These are phyloP conservation scores for Aspergillus conjunctus DNA, from an alignment of 495 filamentous ascomycete species.

Conservation along the genomic window DNA sequence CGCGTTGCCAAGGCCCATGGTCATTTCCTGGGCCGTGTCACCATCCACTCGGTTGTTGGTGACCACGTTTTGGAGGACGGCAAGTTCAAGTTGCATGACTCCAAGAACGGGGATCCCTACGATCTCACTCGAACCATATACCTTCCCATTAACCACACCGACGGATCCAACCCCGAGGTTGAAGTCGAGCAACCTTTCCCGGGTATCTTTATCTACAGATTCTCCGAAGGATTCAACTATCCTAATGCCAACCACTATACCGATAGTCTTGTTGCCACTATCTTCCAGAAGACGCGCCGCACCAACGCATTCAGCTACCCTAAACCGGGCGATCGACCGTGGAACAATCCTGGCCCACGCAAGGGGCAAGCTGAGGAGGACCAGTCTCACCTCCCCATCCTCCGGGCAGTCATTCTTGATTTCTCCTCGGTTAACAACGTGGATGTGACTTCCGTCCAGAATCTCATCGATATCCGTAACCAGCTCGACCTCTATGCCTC, in stretches of 20 bases:
- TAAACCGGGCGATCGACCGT: conserved; percentile 81
- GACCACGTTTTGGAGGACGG: conserved; percentile 71
- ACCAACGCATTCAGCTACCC: conserved; percentile 67
- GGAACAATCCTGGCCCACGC: conserved; percentile 90
- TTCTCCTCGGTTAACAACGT: conserved; percentile 96
- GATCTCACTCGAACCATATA: conserved; percentile 68
- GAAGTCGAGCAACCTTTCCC: conserved; percentile 80
- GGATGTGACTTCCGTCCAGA: conserved; percentile 91
- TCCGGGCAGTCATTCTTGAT: conserved; percentile 93
- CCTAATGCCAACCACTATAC: conserved; percentile 92
- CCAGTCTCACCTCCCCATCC: conserved; percentile 64
- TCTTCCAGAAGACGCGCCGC: conserved; percentile 75
- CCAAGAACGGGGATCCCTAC: conserved; percentile 26
- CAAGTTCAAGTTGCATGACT: conserved; percentile 58
- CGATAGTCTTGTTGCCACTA: conserved; percentile 71
- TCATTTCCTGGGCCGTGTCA: conserved; percentile 84
- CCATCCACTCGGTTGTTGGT: conserved; percentile 86
- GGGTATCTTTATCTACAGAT: conserved; percentile 96
- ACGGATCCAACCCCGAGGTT: conserved; percentile 89
- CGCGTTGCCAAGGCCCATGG: conserved; percentile 83
- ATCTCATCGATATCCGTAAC: conserved; percentile 96
- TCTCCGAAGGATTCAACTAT: conserved; percentile 96
- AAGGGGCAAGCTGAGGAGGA: conserved; percentile 54
- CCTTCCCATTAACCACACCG: conserved; percentile 83
- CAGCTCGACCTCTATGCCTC: conserved; percentile 88